phyloP scores from a whole-genome alignment of 768 basidiomycete species.

The Suillus discolor region DNA sequence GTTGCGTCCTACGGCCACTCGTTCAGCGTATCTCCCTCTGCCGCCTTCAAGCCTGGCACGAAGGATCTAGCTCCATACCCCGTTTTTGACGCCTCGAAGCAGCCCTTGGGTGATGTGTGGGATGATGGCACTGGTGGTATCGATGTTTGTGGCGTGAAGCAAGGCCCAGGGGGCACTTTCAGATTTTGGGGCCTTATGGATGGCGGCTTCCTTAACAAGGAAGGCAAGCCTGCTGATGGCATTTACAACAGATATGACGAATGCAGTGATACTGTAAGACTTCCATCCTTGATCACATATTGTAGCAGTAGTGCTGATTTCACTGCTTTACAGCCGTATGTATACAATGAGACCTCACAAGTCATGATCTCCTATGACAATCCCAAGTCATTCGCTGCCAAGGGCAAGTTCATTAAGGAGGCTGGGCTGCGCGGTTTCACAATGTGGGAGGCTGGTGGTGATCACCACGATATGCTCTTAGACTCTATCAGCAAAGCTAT shows the following conservation, averaged over 20 bases:
- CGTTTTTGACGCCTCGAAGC: constrained; percentile 43
- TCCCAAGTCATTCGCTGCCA: constrained; percentile 44
- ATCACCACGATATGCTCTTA: constrained; percentile 58
- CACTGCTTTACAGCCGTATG: constrained; percentile 48
- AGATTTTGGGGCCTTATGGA: constrained; percentile 62
- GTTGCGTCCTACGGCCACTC: constrained; percentile 84
- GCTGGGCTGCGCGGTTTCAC: constrained; percentile 59
- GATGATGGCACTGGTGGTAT: constrained; percentile 47
- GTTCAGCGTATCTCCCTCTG: constrained; percentile 44
- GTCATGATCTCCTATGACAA: constrained; percentile 66
- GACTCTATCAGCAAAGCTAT: constrained; percentile 45
- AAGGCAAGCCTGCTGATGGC: constrained; percentile 36
- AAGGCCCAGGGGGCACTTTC: constrained; percentile 54
- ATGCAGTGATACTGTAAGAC: constrained; percentile 69
- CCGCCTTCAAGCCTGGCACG: constrained; percentile 41
- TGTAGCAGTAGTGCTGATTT: constrained; percentile 44
- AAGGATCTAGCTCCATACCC: constrained; percentile 49
- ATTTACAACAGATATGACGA: constrained; percentile 58
- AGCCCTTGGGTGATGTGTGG: constrained; percentile 60
- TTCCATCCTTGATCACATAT: constrained; percentile 36
- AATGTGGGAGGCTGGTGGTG: constrained; percentile 69
- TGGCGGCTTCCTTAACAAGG: constrained; percentile 49
- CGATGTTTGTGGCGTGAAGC: constrained; percentile 55
- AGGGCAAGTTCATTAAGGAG: constrained; percentile 56
- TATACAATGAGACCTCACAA: constrained; percentile 53